Base-by-base conservation (phyloP, 495 filamentous ascomycete species). In the Aspergillus coremiiformis region DNA sequence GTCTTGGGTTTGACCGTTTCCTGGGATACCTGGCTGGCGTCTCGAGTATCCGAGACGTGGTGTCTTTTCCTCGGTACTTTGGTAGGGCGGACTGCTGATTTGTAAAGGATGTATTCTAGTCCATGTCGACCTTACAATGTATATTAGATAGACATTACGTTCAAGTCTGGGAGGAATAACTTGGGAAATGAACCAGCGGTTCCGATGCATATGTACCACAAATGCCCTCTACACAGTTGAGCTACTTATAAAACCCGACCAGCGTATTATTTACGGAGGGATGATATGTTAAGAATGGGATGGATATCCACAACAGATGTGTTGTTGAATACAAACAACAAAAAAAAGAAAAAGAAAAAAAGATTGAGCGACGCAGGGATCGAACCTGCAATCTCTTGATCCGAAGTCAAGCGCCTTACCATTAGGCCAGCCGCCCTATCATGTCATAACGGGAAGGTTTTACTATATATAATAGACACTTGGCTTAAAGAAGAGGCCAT, bases 1-100 rank as follows among this genome's bases (percentile, higher is more conserved):
- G 93, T 2, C 64, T 97, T 46, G 93, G 93, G 0, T 95, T 96
- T 65, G 93, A 98, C 72, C 80, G 93, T 37, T 77, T 97, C 48
- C 65, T 98, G 57, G 81, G 83, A 54, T 97, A 96, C 69, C 76
- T 98, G 52, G 78, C 87, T 12, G 91, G 90, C 4, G 81, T 92
- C 15, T 77, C 79, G 46, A 95, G 90, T 57, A 82, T 98, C 55
- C 79, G 90, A 59, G 93, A 98, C 65, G 77, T 87, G 19, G 85
- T 94, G 32, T 77, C 88, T 17, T 98, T 96, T 65, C 93, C 93
- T 39, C 80, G 93, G 58, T 94, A 89, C 80, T 81, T 83, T 63
- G 88, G 88, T n/a, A 82, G 88, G 51, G 95, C 91, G 62, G 91
- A 96, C 67, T 95, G 90, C 65, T 97, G 59, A 54, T 33, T 8